Base-by-base conservation (phyloP, 768 basidiomycete species). In the Panus rudis region DNA sequence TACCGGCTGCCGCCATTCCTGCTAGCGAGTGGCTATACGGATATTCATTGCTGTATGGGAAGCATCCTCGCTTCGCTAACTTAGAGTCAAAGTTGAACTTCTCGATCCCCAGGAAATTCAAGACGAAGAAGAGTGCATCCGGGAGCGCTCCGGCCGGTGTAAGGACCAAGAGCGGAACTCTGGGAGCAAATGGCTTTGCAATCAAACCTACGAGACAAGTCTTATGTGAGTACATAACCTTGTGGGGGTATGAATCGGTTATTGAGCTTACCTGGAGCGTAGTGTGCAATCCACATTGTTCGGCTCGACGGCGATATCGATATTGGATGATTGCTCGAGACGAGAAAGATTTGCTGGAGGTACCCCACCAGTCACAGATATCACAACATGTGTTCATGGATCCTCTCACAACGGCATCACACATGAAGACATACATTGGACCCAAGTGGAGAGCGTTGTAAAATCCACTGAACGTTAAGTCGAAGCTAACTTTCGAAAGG, bases 11-110 rank as follows among this genome's bases (percentile, higher is more conserved):
- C 20, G 11, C 43, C 52, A 61, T 58, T 14, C 59, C 59, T 4
- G 46, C 45, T 13, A 61, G 43, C 13, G 59, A 60, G 24, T 64
- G 63, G 30, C 55, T 61, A 50, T 54, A 61, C 2, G 61, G 60
- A 42, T 64, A 59, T 46, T 64, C 54, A 35, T 58, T 58, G 23
- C 58, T 46, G 39, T 61, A 63, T n/a, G 62, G 60, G 46, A 62
- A 62, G 41, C 61, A 63, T 16, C 62, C 60, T 16, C 38, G 26
- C 21, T 40, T 47, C 4, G 48, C 41, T 13, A 60, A 46, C 6
- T 26, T 33, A 14, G 40, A 14, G 47, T 61, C 52, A 41, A 57
- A 49, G 37, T 51, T 50, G 54, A 58, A 63, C 23, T 52, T 53
- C 39, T 60, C 56, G 30, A 60, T 47, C 20, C 57, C 52, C 27